Conservation (phyloP, 305 asterid genomes). For the Fraxinus nigra region DNA sequence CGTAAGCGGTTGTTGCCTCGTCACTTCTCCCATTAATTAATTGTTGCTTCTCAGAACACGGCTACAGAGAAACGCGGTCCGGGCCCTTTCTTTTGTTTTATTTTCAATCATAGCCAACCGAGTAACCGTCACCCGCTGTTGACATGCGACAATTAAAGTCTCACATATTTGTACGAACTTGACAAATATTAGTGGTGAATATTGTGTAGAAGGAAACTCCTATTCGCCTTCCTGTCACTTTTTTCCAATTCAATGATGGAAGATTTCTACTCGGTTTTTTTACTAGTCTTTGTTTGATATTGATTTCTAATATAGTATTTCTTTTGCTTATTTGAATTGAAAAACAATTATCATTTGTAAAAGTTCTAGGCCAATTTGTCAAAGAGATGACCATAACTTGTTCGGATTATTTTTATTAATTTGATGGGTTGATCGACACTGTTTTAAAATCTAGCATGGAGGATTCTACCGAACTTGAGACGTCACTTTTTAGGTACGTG, state of each 20-base stretch:
- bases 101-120: conserved; percentile 15
- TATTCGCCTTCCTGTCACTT: neutral
- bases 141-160: neutral
- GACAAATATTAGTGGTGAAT: neutral
- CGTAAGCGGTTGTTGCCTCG: conserved; percentile 4
- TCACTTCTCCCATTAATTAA: neutral
- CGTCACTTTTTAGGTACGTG: too few species aligned
- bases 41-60: neutral
- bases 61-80: too few species aligned
- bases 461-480: neutral
- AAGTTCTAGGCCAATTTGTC: neutral
- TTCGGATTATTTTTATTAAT: neutral
- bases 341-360: neutral
- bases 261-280: neutral
- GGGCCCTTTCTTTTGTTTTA: neutral
- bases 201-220: neutral
- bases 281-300: neutral
- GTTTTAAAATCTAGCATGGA: neutral
- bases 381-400: neutral
- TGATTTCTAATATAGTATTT: too few species aligned
- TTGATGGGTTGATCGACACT: neutral
- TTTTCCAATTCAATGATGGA: neutral
- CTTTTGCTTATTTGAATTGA: too few species aligned
- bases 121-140: conserved; percentile 10
- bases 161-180: neutral